Conservation (phyloP, 331 rosid genomes). For the Erythrophleum ivorense region DNA sequence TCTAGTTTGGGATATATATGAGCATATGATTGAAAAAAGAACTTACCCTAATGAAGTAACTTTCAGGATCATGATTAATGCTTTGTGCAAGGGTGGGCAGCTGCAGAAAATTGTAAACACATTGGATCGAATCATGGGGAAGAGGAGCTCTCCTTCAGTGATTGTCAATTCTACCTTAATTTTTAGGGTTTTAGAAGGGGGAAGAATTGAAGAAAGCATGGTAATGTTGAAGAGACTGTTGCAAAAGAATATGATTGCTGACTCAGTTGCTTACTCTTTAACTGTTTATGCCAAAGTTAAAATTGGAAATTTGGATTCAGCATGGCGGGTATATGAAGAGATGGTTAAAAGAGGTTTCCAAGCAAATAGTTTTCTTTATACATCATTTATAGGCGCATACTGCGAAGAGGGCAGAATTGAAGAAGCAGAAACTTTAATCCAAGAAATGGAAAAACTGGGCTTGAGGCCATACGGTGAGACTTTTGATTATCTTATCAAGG, state of each 20-base stretch:
- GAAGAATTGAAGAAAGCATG: slow-evolving; percentile 54
- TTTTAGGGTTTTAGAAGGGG: slow-evolving; percentile 58
- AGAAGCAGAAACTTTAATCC: slow-evolving; percentile 57
- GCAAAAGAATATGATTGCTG: slow-evolving; percentile 72
- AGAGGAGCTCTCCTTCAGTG: slow-evolving; percentile 61
- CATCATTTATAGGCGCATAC: slow-evolving; percentile 64
- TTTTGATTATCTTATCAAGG: slow-evolving; percentile 62
- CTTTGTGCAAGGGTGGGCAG: slow-evolving; percentile 79
- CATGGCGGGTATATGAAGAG: slow-evolving; percentile 56
- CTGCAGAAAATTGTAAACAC: slow-evolving; percentile 53
- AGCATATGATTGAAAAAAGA: slow-evolving; percentile 68
- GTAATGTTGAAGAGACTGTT: slow-evolving; percentile 73
- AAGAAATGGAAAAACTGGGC: slow-evolving; percentile 63
- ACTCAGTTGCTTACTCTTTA: slow-evolving; percentile 67
- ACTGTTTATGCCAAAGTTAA: slow-evolving; percentile 57
- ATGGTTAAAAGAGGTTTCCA: slow-evolving; percentile 74
- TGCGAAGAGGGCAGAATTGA: slow-evolving; percentile 64
- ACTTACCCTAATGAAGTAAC: slow-evolving; percentile 59
- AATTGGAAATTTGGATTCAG: slow-evolving; percentile 53
- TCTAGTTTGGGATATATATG: slow-evolving; percentile 74
- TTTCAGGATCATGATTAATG: slow-evolving; percentile 59
- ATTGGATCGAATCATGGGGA: slow-evolving; percentile 65
- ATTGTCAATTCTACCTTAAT: slow-evolving; percentile 63
- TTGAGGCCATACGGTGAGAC: slow-evolving; percentile 67
- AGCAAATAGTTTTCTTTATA: slow-evolving; percentile 67